Base-by-base conservation (phyloP, 23 red algal species). In the Agarophyton chilense region DNA sequence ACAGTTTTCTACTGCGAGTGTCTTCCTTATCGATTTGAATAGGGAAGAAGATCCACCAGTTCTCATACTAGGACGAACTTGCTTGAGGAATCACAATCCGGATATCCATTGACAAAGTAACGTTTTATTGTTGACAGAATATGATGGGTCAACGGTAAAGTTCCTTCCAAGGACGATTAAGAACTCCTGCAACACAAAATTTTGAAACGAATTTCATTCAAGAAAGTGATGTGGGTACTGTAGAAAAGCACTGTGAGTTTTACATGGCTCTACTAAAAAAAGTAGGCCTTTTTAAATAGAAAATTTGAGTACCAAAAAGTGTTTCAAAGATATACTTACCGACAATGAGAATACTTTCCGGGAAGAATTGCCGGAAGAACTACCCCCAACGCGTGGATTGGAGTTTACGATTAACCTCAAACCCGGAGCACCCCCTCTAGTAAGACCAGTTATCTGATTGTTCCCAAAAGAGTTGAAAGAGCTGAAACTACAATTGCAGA, bases 31-130 rank as follows among this genome's bases (percentile, higher is more conserved):
- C 19, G 5, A 2, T 68, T 52, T 70, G 58, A 38, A 70, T 10
- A 47, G 41, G 17, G 49, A 84, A 43, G 38, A 0, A 3, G 43
- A 41, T 4, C 22, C 29, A 44, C 62, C 36, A 24, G 35, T 47
- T 25, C 12, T 84, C n/a, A 84, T 84, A 51, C 40, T 84, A 19
- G 81, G 81, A 39, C 46, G 57, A 34, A n/a, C 57, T 11, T 84
- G 63, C 2, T 31, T 49, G 24, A 77, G n/a, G 29, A 77, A 77
- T 14, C 39, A 49, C 12, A 49, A 45, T 16, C 72, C 72, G 13
- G 72, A 31, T 0, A 29, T 77, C 25, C 46, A 77, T 2, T 77
- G 36, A 17, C 31, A n/a, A 45, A 19, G 35, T 19, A 52, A 77
- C 35, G 49, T 39, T 21, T 16, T 77, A 34, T 14, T 34, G 49